These are phyloP conservation scores for Casuarina glauca DNA, from an alignment of 306 rosid species.

Conservation along the genomic window DNA sequence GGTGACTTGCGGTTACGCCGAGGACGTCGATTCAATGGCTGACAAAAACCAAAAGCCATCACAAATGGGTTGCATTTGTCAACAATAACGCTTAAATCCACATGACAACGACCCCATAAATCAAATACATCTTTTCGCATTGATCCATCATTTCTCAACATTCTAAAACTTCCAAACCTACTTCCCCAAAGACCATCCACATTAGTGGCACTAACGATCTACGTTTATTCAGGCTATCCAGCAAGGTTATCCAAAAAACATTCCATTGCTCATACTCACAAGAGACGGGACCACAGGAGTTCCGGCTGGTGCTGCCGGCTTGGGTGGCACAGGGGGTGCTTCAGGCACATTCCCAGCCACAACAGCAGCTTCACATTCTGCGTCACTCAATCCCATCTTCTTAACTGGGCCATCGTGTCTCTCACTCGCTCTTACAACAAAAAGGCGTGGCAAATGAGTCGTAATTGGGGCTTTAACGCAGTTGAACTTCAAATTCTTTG, in stretches of 20 bases:
- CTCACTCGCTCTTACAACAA: slow-evolving; percentile 54
- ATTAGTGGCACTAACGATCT: neutral
- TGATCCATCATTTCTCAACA: neutral
- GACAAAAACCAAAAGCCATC: slow-evolving; percentile 19
- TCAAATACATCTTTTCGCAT: neutral
- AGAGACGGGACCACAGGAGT: slow-evolving; percentile 81
- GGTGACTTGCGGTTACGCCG: slow-evolving; percentile 77
- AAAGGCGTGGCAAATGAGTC: slow-evolving; percentile 29
- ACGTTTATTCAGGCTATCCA: neutral
- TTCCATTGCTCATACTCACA: slow-evolving; percentile 44
- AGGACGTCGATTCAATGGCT: slow-evolving; percentile 83
- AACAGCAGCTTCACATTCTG: slow-evolving; percentile 84
- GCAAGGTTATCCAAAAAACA: neutral
- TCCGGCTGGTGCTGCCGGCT: slow-evolving; percentile 68
- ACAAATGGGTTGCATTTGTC: slow-evolving; percentile 11
- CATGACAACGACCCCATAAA: neutral
- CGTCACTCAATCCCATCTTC: slow-evolving; percentile 56
- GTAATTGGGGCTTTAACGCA: slow-evolving; percentile 35
- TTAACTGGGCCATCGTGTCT: slow-evolving; percentile 24
- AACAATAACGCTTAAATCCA: slow-evolving; percentile 4
- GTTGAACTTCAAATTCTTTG: slow-evolving; percentile 25
- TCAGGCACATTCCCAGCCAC: slow-evolving; percentile 71
- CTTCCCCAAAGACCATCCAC: neutral
- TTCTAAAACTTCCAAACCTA: slow-evolving; percentile 3
- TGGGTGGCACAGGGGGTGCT: slow-evolving; percentile 89